These are phyloP conservation scores for Suillus placidus DNA, from an alignment of 768 basidiomycete species.

Conservation along the genomic window DNA sequence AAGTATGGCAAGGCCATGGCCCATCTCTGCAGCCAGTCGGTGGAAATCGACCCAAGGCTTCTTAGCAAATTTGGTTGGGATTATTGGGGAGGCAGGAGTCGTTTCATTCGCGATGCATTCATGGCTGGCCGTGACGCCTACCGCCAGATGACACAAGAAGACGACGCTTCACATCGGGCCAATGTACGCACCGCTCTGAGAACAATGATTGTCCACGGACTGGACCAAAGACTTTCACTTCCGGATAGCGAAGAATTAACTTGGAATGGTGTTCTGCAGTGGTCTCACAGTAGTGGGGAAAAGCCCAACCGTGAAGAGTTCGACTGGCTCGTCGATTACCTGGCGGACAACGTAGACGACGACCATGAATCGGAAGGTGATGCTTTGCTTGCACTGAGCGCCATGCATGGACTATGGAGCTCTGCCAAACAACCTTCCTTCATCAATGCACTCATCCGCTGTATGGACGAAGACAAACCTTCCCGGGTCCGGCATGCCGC, in stretches of 20 bases:
- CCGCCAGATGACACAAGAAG: background rate
- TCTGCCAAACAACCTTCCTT: background rate
- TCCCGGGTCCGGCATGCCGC: background rate
- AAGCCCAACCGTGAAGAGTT: background rate
- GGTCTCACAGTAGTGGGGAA: background rate
- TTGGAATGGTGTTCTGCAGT: background rate
- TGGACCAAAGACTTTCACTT: background rate
- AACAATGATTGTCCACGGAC: background rate
- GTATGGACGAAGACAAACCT: background rate
- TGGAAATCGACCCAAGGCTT: background rate
- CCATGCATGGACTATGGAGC: background rate
- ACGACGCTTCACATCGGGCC: background rate
- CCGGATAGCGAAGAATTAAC: background rate
- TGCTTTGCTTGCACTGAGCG: background rate
- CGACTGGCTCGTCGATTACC: background rate
- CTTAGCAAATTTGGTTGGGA: background rate
- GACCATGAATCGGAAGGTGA: background rate
- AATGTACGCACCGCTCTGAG: background rate
- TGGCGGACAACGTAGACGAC: background rate
- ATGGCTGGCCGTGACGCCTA: background rate
- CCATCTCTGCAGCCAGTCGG: background rate
- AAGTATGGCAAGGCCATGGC: background rate
- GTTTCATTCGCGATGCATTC: background rate
- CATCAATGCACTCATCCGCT: background rate
- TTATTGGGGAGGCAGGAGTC: background rate